phyloP scores from a whole-genome alignment of 768 basidiomycete genomes.

The Cystobasidium onofrii region DNA sequence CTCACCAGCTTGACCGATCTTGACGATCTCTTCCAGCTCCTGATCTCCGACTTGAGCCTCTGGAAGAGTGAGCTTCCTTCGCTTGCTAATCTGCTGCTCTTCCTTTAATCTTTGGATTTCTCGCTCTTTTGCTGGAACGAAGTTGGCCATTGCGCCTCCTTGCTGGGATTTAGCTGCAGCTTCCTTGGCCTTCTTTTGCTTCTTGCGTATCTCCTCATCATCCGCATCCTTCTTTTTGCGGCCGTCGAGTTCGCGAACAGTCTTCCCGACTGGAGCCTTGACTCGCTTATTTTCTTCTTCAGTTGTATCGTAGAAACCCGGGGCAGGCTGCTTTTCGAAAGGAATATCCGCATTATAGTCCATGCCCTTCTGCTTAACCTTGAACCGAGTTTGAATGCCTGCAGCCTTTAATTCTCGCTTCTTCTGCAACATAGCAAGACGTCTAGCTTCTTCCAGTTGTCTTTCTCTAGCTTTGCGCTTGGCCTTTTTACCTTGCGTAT shows the following conservation, averaged over 20 bases:
- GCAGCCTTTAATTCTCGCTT: slow-evolving; percentile 96
- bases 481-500: slow-evolving; percentile 98
- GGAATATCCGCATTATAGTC: slow-evolving; percentile 99
- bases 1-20: slow-evolving; percentile 89
- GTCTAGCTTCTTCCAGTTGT: slow-evolving; percentile 88
- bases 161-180: slow-evolving; percentile 37
- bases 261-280: slow-evolving; percentile 54
- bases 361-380: slow-evolving; percentile 95
- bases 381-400: slow-evolving; percentile 77
- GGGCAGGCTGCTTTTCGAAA: slow-evolving; percentile 89
- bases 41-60: slow-evolving; percentile 84
- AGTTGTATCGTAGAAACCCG: slow-evolving; percentile 93
- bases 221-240: slow-evolving; percentile 92
- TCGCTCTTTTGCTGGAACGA: slow-evolving; percentile 80
- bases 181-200: slow-evolving; percentile 70
- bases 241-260: slow-evolving; percentile 50
- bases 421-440: slow-evolving; percentile 91
- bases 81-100: slow-evolving; percentile 83
- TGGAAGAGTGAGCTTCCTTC: slow-evolving; percentile 75
- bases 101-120: slow-evolving; percentile 98
- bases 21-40: slow-evolving; percentile 95
- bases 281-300: slow-evolving; percentile 83
- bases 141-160: slow-evolving; percentile 62
- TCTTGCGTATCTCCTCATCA: slow-evolving; percentile 84
- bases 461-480: slow-evolving; percentile 97